Conservation (phyloP, 148 eudicot genomes). For the Pouteria glomerata region DNA sequence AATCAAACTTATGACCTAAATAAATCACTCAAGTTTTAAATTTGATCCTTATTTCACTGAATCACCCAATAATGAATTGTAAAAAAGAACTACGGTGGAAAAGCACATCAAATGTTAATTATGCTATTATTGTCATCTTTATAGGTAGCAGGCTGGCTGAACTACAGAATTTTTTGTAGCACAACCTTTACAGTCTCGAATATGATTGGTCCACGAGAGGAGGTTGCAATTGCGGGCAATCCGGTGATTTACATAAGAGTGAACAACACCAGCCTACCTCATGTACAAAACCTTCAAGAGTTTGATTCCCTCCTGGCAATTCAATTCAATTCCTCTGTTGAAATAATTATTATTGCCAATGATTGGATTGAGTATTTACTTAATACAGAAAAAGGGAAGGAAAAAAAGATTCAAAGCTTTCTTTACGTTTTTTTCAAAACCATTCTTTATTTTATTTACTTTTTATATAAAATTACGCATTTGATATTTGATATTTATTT, state of each 20-base stretch:
- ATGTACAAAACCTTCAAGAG: conserved; percentile 33
- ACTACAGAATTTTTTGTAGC: conserved; percentile 41
- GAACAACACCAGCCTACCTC: conserved; percentile 39
- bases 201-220: conserved; percentile 49
- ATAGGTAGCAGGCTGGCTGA: conserved; percentile 38
- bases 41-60: too few relatives aligned
- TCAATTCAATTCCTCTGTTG: too few relatives aligned
- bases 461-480: too few relatives aligned
- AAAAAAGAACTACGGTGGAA: not conserved
- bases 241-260: conserved; percentile 44
- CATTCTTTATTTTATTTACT: too few relatives aligned
- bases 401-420: too few relatives aligned
- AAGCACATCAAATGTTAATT: not conserved
- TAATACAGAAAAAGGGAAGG: too few relatives aligned
- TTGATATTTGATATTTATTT: too few relatives aligned
- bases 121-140: not conserved
- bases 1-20: too few relatives aligned
- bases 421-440: too few relatives aligned
- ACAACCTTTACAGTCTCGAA: conserved; percentile 61
- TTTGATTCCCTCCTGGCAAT: not conserved
- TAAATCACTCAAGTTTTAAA: too few relatives aligned
- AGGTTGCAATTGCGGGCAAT: conserved; percentile 40
- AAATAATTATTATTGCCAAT: too few relatives aligned
- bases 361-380: not conserved
- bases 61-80: too few relatives aligned